These are phyloP conservation scores for Collybiopsis confluens DNA, from an alignment of 768 basidiomycete genomes.

Conservation along the genomic window DNA sequence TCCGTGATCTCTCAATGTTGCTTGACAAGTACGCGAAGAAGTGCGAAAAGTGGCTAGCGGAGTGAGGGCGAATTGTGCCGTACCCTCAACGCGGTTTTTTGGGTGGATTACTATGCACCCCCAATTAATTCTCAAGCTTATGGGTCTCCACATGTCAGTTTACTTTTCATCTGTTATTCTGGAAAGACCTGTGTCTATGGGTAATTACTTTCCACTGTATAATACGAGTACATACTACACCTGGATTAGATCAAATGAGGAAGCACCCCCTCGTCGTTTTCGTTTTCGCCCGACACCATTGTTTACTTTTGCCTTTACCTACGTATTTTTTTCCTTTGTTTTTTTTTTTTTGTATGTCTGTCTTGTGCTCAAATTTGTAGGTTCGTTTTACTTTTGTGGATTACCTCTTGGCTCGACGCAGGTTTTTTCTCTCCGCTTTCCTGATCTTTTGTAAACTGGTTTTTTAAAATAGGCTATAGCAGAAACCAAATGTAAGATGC, in stretches of 20 bases:
- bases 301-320: not conserved
- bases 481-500: not conserved
- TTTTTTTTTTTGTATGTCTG: not conserved
- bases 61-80: no score
- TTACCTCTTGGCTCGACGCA: not conserved
- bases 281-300: not conserved
- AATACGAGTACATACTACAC: slow-evolving; percentile 9
- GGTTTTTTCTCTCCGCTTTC: not conserved
- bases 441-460: not conserved
- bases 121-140: no score
- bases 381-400: slow-evolving; percentile 1
- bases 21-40: slow-evolving; percentile 93
- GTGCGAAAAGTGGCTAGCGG: slow-evolving; percentile 88
- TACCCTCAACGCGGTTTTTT: no score
- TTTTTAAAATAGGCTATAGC: not conserved
- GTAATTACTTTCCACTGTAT: slow-evolving; percentile 4
- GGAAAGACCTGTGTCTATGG: not conserved
- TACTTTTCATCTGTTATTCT: slow-evolving; percentile 2
- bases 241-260: slow-evolving; percentile 10
- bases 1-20: slow-evolving; percentile 79
- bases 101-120: not conserved
- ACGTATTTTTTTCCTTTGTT: not conserved
- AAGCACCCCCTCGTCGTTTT: not conserved
- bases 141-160: no score
- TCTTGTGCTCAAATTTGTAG: not conserved